A percentile compares a stretch with the other conserved stretches of the same genome.
Conservation (phyloP, 495 filamentous ascomycete species). For the Neurospora pannonica region DNA sequence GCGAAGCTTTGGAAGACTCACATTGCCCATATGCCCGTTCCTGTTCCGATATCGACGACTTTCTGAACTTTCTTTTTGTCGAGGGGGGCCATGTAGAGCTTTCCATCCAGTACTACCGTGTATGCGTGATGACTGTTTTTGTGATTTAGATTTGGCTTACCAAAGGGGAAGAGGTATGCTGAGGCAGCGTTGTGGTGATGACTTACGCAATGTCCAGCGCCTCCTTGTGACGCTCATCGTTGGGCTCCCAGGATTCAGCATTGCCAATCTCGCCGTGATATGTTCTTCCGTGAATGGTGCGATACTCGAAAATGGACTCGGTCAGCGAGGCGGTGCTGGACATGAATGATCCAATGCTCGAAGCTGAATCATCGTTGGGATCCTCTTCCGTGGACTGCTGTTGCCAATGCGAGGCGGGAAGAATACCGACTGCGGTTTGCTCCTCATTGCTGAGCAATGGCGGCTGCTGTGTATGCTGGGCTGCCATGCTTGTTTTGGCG, state of each 20-base stretch:
- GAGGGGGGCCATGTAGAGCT: constrained; percentile 43
- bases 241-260: constrained; percentile 12
- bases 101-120: constrained; percentile 35
- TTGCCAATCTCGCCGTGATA: constrained; percentile 14
- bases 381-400: background rate
- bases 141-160: background rate
- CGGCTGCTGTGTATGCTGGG: background rate
- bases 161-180: background rate
- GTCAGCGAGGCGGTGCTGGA: constrained; percentile 23
- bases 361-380: background rate
- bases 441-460: background rate
- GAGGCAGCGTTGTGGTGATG: background rate
- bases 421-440: background rate
- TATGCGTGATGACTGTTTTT: constrained; percentile 10
- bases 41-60: constrained; percentile 31
- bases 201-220: constrained; percentile 21
- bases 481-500: background rate
- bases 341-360: background rate
- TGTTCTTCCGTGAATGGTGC: constrained; percentile 16
- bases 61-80: constrained; percentile 18
- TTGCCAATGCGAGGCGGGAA: background rate
- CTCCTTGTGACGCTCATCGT: constrained; percentile 15
- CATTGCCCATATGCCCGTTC: constrained; percentile 35
- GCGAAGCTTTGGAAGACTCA: background rate
- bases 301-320: constrained; percentile 23